phyloP scores from a whole-genome alignment of 345 rosid genomes.

The Eucalyptus rudis region DNA sequence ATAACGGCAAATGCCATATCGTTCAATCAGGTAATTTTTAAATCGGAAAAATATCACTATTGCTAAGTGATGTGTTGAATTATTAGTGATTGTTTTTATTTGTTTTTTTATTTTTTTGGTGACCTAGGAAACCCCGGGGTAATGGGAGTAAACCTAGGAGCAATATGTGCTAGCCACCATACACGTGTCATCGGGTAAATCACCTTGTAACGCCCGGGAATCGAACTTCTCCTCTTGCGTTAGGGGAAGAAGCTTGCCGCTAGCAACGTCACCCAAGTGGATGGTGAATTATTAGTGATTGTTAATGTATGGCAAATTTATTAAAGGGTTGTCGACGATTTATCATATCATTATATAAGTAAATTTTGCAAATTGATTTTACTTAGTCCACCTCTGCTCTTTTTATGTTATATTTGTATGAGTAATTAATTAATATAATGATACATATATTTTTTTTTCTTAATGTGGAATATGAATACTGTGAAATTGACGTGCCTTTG shows the following conservation, averaged over 20 bases:
- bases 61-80: too few relatives aligned
- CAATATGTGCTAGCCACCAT: too few relatives aligned
- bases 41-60: background rate
- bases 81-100: too few relatives aligned
- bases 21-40: too few relatives aligned
- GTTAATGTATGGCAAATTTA: background rate
- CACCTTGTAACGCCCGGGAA: fast-evolving
- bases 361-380: background rate
- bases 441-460: background rate
- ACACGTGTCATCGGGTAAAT: too few relatives aligned
- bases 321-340: background rate
- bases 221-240: too few relatives aligned
- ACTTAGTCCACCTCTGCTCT: background rate
- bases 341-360: background rate
- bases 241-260: too few relatives aligned
- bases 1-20: background rate
- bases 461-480: background rate
- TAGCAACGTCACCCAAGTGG: too few relatives aligned
- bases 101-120: too few relatives aligned
- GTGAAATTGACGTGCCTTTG: background rate
- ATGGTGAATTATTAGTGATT: background rate
- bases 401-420: background rate
- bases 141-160: too few relatives aligned
- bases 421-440: background rate
- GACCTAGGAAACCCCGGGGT: fast-evolving